These are phyloP conservation scores for Annona cherimola DNA, from an alignment of 164 flowering plant genomes.

Conservation along the genomic window DNA sequence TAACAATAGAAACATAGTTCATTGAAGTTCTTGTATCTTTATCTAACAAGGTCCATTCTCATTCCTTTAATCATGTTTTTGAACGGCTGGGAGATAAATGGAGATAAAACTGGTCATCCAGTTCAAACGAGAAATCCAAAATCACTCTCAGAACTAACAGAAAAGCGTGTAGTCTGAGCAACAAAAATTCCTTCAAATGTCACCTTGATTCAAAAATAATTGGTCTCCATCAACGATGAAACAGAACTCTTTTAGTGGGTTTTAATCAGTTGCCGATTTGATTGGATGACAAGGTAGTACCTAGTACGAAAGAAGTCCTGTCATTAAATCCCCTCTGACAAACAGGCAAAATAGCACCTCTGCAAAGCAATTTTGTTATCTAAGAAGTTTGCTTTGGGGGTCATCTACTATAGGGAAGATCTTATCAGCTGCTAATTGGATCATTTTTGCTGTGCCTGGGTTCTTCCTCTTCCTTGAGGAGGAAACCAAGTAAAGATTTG, in stretches of 20 bases:
- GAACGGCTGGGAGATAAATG: slow-evolving; percentile 58
- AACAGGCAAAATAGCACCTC: neutral
- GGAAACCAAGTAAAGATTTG: no score
- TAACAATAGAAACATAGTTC: slow-evolving; percentile 87
- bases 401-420: no score
- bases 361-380: neutral
- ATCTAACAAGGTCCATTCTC: slow-evolving; percentile 80
- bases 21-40: slow-evolving; percentile 83
- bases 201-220: neutral
- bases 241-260: neutral
- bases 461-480: no score
- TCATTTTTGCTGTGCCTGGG: no score
- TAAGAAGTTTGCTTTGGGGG: neutral
- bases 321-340: neutral
- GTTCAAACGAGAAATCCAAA: neutral
- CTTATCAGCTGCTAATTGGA: no score
- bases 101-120: neutral
- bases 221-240: neutral
- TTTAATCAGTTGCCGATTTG: neutral
- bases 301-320: neutral
- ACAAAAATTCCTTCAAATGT: no score
- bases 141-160: neutral
- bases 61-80: slow-evolving; percentile 96
- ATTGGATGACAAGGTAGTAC: neutral
- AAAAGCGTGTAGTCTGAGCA: no score